Conservation (phyloP, 2,329 filamentous ascomycete genomes). For the Aspergillus costaricaensis region DNA sequence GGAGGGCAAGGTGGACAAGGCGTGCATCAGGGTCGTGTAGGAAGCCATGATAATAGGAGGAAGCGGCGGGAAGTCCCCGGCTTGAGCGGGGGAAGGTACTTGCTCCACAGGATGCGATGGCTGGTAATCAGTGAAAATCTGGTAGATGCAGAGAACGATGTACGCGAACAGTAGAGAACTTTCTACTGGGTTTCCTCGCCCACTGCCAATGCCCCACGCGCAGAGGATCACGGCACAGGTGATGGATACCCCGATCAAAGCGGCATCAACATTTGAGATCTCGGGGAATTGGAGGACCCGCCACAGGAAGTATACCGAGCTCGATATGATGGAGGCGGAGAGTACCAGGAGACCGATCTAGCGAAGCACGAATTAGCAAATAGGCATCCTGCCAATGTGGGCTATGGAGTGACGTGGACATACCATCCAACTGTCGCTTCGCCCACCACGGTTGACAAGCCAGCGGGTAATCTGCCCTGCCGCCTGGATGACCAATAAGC, state of each 20-base stretch:
- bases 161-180: constrained; percentile 95
- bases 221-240: constrained; percentile 91
- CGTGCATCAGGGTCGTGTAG: constrained; percentile 85
- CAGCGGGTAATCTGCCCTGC: constrained; percentile 91
- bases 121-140: constrained; percentile 98
- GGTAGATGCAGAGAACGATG: constrained; percentile 96
- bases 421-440: constrained; percentile 96
- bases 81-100: constrained; percentile 57
- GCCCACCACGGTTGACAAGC: constrained; percentile 83
- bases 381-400: neutral
- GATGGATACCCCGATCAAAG: constrained; percentile 87
- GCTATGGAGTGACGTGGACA: constrained; percentile 37
- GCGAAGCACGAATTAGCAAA: neutral
- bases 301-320: constrained; percentile 94
- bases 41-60: constrained; percentile 98
- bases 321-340: constrained; percentile 88
- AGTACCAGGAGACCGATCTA: constrained; percentile 85
- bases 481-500: constrained; percentile 90
- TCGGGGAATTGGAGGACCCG: constrained; percentile 90
- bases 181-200: constrained; percentile 91
- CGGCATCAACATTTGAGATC: constrained; percentile 88
- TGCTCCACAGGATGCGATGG: constrained; percentile 69
- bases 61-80: constrained; percentile 81
- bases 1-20: constrained; percentile 78
- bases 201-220: constrained; percentile 90